Conservation (phyloP, 2,329 filamentous ascomycete species). For the Fusarium armeniacum region DNA sequence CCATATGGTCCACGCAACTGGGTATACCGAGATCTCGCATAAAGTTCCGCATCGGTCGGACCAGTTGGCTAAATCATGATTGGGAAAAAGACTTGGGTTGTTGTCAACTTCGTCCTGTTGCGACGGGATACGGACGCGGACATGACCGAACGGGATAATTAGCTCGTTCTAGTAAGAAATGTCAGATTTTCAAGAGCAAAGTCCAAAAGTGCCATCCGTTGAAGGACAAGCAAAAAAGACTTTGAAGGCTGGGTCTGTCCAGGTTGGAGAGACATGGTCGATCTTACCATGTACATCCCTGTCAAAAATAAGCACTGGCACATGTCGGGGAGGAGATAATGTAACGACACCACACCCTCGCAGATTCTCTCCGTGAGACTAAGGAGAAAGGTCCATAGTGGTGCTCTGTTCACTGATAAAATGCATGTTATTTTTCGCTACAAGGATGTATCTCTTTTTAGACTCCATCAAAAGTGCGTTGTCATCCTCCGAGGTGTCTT, state of each 20-base stretch:
- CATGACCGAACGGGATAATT: conserved; percentile 25
- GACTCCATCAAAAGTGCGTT: conserved; percentile 37
- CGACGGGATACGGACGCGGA: conserved; percentile 18
- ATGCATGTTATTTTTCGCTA: conserved; percentile 25
- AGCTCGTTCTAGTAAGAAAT: conserved; percentile 25
- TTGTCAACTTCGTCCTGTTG: conserved; percentile 1
- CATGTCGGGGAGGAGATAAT: conserved; percentile 31
- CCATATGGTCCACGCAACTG: conserved; percentile 14
- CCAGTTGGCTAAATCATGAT: conserved; percentile 14
- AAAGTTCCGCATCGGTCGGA: conserved; percentile 5
- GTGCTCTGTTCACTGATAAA: conserved; percentile 11
- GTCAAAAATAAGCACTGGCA: conserved; percentile 43
- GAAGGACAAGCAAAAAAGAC: conserved; percentile 17
- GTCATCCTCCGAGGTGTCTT: conserved; percentile 38
- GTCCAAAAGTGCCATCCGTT: conserved; percentile 37
- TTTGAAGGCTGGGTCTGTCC: conserved; percentile 31
- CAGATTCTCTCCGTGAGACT: conserved; percentile 37
- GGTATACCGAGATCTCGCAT: conserved; percentile 26
- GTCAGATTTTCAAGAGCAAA: conserved; percentile 23
- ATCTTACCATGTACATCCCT: conserved; percentile 43
- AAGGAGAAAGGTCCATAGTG: conserved; percentile 17
- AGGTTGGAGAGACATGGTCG: conserved; percentile 32
- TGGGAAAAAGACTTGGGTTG: neutral
- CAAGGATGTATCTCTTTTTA: conserved; percentile 26
- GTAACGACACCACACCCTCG: conserved; percentile 38